Percentiles rank a stretch among this genome's conserved stretches.
These are phyloP conservation scores for Dimocarpus longan DNA, from an alignment of 345 rosid species.

Conservation along the genomic window DNA sequence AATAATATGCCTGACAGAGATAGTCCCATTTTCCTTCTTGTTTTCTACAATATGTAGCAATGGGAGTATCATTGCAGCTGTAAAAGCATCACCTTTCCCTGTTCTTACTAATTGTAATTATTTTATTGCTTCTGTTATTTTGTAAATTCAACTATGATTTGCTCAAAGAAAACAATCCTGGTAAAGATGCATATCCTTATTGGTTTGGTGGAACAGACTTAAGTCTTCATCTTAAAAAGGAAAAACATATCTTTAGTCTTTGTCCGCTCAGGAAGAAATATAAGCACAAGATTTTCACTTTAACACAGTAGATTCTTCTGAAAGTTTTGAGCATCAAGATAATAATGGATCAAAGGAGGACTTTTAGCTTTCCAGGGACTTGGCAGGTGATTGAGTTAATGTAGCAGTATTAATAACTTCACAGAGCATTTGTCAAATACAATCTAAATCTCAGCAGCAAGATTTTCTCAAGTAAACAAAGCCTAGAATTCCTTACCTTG, in stretches of 20 bases:
- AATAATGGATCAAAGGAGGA: background rate
- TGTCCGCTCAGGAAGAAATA: background rate
- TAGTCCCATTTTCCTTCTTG: background rate
- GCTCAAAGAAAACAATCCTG: background rate
- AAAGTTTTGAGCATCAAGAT: background rate
- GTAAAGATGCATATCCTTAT: background rate
- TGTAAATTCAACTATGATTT: background rate
- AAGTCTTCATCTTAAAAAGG: constrained; percentile 5
- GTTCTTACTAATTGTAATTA: background rate
- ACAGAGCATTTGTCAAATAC: background rate
- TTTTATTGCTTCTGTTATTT: background rate
- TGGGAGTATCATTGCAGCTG: background rate
- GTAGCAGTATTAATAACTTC: background rate
- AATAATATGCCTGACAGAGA: background rate
- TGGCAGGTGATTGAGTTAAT: background rate
- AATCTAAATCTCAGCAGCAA: background rate
- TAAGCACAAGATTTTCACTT: background rate
- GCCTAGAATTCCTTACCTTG: constrained; percentile 52
- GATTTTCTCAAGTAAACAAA: background rate
- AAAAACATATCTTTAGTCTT: background rate
- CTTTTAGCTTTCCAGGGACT: background rate
- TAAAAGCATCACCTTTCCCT: background rate
- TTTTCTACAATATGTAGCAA: background rate
- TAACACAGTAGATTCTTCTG: background rate
- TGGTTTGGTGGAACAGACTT: background rate